Evolutionary conservation across 495 filamentous ascomycete species (phyloP).

Genomic region (Trichoderma gamsii): DNA sequence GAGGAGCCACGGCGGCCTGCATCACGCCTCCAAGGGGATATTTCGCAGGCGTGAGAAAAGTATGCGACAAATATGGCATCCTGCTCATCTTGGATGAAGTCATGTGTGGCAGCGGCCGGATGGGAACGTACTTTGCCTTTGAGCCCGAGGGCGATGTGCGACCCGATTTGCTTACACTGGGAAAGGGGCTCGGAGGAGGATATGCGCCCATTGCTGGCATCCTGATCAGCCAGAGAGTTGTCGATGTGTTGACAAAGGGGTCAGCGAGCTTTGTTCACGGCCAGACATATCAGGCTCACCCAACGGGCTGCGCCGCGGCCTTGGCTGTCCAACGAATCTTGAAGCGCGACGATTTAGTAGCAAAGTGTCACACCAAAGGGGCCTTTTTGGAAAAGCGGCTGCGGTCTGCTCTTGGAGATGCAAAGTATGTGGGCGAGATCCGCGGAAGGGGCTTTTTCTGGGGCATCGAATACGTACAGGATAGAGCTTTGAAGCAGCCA

Average conservation of each 20-base stretch:
- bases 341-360: conserved; percentile 45
- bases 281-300: conserved; percentile 59
- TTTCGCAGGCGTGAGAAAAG: conserved; percentile 50
- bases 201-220: conserved; percentile 59
- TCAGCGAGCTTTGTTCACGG: conserved; percentile 54
- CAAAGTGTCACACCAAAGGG: conserved; percentile 49
- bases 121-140: conserved; percentile 56
- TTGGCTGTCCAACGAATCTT: conserved; percentile 56
- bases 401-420: conserved; percentile 34
- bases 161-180: conserved; percentile 56
- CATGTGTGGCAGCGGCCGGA: conserved; percentile 64
- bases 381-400: conserved; percentile 42
- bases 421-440: conserved; percentile 54
- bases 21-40: conserved; percentile 56
- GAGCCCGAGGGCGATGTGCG: conserved; percentile 39
- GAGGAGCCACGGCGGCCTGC: conserved; percentile 49
- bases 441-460: conserved; percentile 55
- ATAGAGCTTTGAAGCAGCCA: conserved; percentile 39
- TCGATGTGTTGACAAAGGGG: conserved; percentile 50
- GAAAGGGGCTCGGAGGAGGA: conserved; percentile 62
- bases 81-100: conserved; percentile 67
- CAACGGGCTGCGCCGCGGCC: conserved; percentile 53
- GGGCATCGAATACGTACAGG: conserved; percentile 48
- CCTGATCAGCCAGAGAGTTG: conserved; percentile 47
- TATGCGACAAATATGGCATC: conserved; percentile 57